A percentile compares a stretch with the other conserved stretches of the same genome.
phyloP scores from a whole-genome alignment of 1,284 basidiomycete genomes.

The Cystobasidium slooffiae region DNA sequence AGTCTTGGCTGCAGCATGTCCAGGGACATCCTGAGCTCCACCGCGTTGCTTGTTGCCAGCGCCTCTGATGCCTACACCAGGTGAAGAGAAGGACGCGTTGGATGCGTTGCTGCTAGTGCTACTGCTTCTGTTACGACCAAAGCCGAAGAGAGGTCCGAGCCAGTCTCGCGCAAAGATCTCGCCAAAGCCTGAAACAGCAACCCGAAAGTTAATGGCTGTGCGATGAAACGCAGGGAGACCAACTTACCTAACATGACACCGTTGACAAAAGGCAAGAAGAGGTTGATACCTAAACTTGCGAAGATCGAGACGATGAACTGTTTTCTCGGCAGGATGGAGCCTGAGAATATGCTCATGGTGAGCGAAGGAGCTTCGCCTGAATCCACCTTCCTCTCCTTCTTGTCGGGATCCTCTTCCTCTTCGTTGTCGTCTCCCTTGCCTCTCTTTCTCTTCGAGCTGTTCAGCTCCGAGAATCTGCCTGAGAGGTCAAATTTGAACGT shows the following conservation, averaged over 20 bases:
- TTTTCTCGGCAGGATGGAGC: conserved; percentile 63
- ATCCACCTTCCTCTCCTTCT: conserved; percentile 30
- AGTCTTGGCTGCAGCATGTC: conserved; percentile 49
- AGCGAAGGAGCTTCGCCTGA: conserved; percentile 61
- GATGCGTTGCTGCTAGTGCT: conserved; percentile 7
- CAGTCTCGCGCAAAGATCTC: conserved; percentile 94
- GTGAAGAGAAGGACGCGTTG: conserved; percentile 41
- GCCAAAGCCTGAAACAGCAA: conserved; percentile 68
- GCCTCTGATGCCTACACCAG: conserved; percentile 48
- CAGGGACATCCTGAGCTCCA: conserved; percentile 46
- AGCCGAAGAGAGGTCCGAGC: conserved; percentile 67
- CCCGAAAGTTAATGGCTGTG: not conserved
- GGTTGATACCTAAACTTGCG: conserved; percentile 86
- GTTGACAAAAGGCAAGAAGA: conserved; percentile 91
- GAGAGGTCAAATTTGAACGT: conserved; percentile 33
- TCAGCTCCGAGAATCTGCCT: conserved; percentile 17
- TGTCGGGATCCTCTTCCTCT: conserved; percentile 16
- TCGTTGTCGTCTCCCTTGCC: conserved; percentile 17
- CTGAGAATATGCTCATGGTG: conserved; percentile 79
- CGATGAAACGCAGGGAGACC: not conserved
- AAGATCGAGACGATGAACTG: conserved; percentile 73
- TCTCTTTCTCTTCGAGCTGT: conserved; percentile 37
- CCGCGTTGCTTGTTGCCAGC: conserved; percentile 41
- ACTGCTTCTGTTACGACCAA: conserved; percentile 30
- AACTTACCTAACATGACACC: conserved; percentile 83